A percentile compares a stretch with the other conserved stretches of the same genome.
Evolutionary conservation across 1,284 basidiomycete species (phyloP).

Genomic region (Ganoderma resinaceum): DNA sequence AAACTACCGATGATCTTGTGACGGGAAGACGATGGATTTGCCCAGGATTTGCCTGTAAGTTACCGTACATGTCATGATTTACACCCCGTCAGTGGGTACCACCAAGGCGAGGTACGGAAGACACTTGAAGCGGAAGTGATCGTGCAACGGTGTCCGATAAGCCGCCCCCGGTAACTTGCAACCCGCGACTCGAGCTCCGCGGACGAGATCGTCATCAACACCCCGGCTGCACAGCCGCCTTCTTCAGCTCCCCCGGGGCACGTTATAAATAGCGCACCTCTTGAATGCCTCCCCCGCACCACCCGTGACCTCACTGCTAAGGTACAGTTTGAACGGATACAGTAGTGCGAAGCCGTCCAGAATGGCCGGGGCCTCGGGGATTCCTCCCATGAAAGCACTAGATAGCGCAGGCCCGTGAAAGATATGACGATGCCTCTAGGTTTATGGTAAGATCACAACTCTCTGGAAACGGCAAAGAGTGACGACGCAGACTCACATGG

Average conservation of each 20-base stretch:
- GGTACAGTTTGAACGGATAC: background rate
- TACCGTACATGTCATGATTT: conserved; percentile 3
- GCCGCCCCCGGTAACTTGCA: conserved; percentile 9
- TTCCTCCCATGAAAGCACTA: background rate
- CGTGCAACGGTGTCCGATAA: conserved; percentile 8
- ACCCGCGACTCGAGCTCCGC: background rate
- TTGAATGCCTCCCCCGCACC: background rate
- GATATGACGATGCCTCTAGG: background rate
- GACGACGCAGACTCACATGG: background rate
- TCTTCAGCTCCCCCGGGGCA: background rate
- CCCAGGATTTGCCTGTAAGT: conserved; percentile 2
- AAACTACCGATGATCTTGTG: background rate
- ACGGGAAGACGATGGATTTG: conserved; percentile 2
- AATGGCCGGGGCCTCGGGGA: background rate
- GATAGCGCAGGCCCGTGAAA: background rate
- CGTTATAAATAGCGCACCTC: conserved; percentile 3
- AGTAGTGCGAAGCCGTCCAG: background rate
- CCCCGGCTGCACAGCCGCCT: background rate
- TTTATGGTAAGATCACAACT: background rate
- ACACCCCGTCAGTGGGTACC: background rate
- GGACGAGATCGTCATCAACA: background rate
- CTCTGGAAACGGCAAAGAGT: background rate
- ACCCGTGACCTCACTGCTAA: background rate
- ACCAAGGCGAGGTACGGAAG: background rate
- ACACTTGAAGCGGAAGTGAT: background rate